Base-by-base conservation (phyloP, 2,329 filamentous ascomycete genomes). In the Aspergillus chevalieri region DNA sequence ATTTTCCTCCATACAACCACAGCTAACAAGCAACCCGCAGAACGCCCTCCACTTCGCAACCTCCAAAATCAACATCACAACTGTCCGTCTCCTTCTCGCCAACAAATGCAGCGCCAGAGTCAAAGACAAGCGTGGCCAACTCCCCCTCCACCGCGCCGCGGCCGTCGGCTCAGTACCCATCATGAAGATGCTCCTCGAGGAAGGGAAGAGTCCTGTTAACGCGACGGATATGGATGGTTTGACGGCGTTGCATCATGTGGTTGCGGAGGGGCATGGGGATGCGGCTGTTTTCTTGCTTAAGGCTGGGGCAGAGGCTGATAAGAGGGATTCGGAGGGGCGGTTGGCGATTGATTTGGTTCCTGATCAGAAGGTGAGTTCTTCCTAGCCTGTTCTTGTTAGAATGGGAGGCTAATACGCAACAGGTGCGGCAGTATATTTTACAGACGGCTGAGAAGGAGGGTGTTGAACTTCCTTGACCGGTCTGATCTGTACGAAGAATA, bases 11-110 rank as follows among this genome's bases (percentile, higher is more conserved):
- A 26, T 3, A 28, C 41, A 45, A 24, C 44, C 6, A 36, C 43
- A 38, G 41, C 42, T 52, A 33, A 47, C 47, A 36, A 43, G 59
- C 43, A 15, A 38, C 2, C 43, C 47, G 2, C 58, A 94, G 81
- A 95, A 90, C 19, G 89, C 86, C 8, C 80, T 98, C 17, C 92
- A 97, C 70, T 95, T 97, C 65, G 84, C 90, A 44, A 86, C 88
- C 12, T 95, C 90, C 28, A 98, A 98, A 70, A 83, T 82, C 61
- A 91, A 95, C 65, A 75, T 96, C 42, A 88, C 94, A 55, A 78
- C 87, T 6, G 89, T 89, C 22, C 85, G 84, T 44, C 83, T 82
- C 50, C 80, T 98, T n/a, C 72, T 98, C 36, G 77, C 80, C 15
- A 78, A 83, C 59, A 86, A 87, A 50, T 92, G 89, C 10, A 89